Evolutionary conservation across 2,329 filamentous ascomycete species (phyloP), one percentile per base, ranked within the genome.

Genomic region (Aspergillus pseudoglaucus): DNA sequence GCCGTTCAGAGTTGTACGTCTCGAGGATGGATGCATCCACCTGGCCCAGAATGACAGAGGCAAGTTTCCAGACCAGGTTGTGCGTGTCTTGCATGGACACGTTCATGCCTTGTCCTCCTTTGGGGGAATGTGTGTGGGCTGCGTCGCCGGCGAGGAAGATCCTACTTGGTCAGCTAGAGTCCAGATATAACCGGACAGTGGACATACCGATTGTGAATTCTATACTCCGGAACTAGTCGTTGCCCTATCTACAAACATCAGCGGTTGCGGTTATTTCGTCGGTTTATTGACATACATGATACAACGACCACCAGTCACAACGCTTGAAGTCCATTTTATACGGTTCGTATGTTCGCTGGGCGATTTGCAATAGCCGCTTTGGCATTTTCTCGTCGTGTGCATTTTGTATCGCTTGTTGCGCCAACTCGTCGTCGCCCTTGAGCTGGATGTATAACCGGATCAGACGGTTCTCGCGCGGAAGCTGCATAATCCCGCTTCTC

Each of bases 61-160:
- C 73, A 8, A 81, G 64, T 56, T 81, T 81, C 77, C 77, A 81
- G 3, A 75, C 76, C 37, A 80, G 71, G 48, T 81, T 80, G 57
- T 78, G 76, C 15, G 69, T 48, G 51, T 84, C 81, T 54, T 83
- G 79, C 44, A 83, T 63, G 8, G 57, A 60, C 9, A 63, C 59
- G 44, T 68, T 68, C 65, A 68, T 66, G 7, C 71, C 83, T 66
- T 84, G 83, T 0, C 82, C 83, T 1, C 53, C 58, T 33, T 59
- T 61, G 2, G 58, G 58, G 2, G 53, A 57, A 55, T 77, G 75
- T 1, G 75, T 79, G 55, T 76, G 74, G 1, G 80, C 78, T 1
- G 82, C 84, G 62, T 87, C 85, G 2, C 85, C 85, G 0, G 83
- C 82, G 3, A 88, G 72, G 61, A 90, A 89, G 9, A 90, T 74